Evolutionary conservation across 2,329 filamentous ascomycete species (phyloP), one percentile per base, ranked within the genome.

Genomic region (Talaromyces atroroseus): DNA sequence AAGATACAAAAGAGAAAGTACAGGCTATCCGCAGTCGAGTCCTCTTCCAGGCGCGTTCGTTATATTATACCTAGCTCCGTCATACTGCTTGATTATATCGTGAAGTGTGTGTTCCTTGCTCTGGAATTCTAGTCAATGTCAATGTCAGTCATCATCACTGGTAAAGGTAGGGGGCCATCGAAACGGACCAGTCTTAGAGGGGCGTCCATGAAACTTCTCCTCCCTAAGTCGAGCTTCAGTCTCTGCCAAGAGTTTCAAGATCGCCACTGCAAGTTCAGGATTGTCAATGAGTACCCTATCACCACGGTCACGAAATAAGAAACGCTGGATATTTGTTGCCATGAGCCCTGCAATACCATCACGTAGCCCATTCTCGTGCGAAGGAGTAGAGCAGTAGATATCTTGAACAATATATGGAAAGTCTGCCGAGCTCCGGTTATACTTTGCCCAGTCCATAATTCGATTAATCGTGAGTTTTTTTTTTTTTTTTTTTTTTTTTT

Each of bases 371-470:
- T 7, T 26, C n/a, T 49, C 26, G 32, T 49, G 6, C 16, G 47
- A 21, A 10, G 47, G 47, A 20, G 47, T 26, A 11, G 20, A 26
- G 26, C 26, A 10, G 10, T 16, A 49, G 6, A 49, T 49, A 7
- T 49, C 26, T 32, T 49, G 21, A 29, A 20, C 50, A 29, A 53
- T 6, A 7, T 23, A 7, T 24, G 38, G n/a, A 18, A 53, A 53
- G 11, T 24, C 12, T 26, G 26, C 40, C 8, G 18, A 42, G 2
- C 4, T 56, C 57, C 53, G 52, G 26, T 52, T 53, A 14, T 8
- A 32, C 14, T 56, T 42, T 24, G 40, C 32, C 54, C 52, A 55
- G 29, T 23, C 47, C 23, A 42, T 32, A n/a, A 58, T 51, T 21
- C 40, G 52, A 46, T 21, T 36, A 24, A 20, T 48, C 18, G 52